Base-by-base conservation (phyloP, 2,329 filamentous ascomycete genomes). In the Passalora sequoiae region DNA sequence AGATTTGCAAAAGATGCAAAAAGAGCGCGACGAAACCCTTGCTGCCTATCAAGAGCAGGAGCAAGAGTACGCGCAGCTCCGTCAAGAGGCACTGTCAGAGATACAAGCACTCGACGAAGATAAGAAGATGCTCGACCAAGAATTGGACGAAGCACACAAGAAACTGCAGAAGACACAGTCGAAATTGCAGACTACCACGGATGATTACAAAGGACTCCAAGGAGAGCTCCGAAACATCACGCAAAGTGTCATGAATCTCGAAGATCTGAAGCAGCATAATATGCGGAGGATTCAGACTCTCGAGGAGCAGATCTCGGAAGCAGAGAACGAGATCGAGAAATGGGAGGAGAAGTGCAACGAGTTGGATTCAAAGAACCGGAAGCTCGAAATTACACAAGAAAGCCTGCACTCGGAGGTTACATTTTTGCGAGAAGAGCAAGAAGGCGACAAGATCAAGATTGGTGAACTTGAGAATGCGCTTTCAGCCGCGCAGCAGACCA, bases 401-500 rank as follows among this genome's bases (percentile, higher is more conserved):
- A 94, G 87, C 4, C 84, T 85, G 44, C 91, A 96, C 58, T 84
- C 84, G 46, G 92, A 98, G 65, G 94, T 97, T 66, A 83, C 86
- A 1, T 98, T 98, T 75, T 67, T 98, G 38, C 83, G 92, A 1
- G 92, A 98, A 62, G 92, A 98, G 69, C 92, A 98, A 66, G 92
- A 98, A 66, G 80, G 79, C 13, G 92, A 98, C 71, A 98, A 98
- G 75, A 94, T 98, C 63, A 89, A 89, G 67, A 97, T 98, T 58
- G 88, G 91, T 27, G 89, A 97, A 60, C 74, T 97, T 6, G 89
- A 97, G 61, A 86, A 87, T 6, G 81, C 83, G 10, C 70, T 96
- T 27, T 85, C 86, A 57, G 84, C 80, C 44, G 77, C 81, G n/a
- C 85, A 94, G 62, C 80, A 88, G 59, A 79, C 73, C 37, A 70